Percentiles rank a stretch among this genome's conserved stretches.
phyloP scores from a whole-genome alignment of 768 basidiomycete species.

The Pholiota conissans region DNA sequence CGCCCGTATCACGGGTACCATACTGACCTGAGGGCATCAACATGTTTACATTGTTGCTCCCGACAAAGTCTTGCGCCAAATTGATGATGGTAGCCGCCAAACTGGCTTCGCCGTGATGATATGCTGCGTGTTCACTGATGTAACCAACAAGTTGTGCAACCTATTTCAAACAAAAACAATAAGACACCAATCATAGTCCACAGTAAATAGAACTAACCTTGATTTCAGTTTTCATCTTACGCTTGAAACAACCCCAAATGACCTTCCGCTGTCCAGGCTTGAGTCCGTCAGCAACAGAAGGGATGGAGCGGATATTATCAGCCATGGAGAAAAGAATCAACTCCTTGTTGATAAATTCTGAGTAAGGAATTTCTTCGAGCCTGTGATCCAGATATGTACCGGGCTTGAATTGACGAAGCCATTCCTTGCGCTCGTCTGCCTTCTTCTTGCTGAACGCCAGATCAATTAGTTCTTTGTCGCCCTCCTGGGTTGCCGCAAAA shows the following conservation, averaged over 20 bases:
- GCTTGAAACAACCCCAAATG: conserved; percentile 94
- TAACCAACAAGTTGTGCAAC: conserved; percentile 96
- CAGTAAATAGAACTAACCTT: conserved; percentile 51
- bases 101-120: conserved; percentile 94
- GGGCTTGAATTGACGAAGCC: conserved; percentile 94
- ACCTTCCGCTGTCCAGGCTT: conserved; percentile 99
- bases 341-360: conserved; percentile 98
- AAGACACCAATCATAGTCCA: too few species aligned
- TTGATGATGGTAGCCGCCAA: conserved; percentile 89
- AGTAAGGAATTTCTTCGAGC: conserved; percentile 79
- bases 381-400: conserved; percentile 94
- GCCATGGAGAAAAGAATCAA: conserved; percentile 99
- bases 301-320: conserved; percentile 97
- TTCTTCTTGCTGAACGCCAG: conserved; percentile 99
- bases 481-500: conserved; percentile 77
- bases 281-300: conserved; percentile 88
- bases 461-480: conserved; percentile 88
- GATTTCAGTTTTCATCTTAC: conserved; percentile 88
- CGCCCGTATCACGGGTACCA: conserved; percentile 90
- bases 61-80: conserved; percentile 92
- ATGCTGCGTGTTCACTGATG: conserved; percentile 89
- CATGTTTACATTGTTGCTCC: conserved; percentile 93
- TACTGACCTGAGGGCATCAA: conserved; percentile 90
- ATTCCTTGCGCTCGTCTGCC: conserved; percentile 97
- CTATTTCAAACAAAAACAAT: conserved; percentile 31